phyloP scores from a whole-genome alignment of 371 early-diverging fungal genomes.

The Haplosporangium sp. region DNA sequence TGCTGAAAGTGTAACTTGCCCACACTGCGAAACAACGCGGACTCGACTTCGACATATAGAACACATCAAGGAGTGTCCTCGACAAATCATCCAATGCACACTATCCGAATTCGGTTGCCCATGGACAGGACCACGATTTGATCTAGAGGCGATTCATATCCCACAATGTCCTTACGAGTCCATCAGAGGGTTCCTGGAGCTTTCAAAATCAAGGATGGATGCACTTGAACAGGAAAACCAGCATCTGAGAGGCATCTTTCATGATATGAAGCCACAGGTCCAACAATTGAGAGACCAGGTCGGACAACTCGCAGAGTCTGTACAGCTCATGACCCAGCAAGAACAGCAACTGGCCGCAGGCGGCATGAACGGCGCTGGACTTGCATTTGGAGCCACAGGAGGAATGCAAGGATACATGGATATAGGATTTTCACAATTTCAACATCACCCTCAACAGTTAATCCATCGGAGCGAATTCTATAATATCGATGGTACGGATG shows the following conservation, averaged over 20 bases:
- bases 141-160: conserved; percentile 57
- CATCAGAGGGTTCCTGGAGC: conserved; percentile 64
- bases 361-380: conserved; percentile 5
- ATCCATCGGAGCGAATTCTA: conserved; percentile 20
- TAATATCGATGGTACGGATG: conserved; percentile 10
- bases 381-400: conserved; percentile 4
- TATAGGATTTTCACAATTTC: conserved; percentile 17
- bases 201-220: conserved; percentile 61
- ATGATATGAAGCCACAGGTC: conserved; percentile 60
- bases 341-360: conserved; percentile 29
- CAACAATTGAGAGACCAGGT: conserved; percentile 58
- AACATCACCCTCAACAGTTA: not conserved
- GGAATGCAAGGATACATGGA: conserved; percentile 33
- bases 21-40: conserved; percentile 65
- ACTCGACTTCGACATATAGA: conserved; percentile 61
- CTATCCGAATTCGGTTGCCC: conserved; percentile 69
- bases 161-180: conserved; percentile 69
- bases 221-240: conserved; percentile 60
- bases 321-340: conserved; percentile 39
- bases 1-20: conserved; percentile 67
- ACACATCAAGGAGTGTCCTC: conserved; percentile 67
- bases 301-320: conserved; percentile 54
- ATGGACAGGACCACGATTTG: conserved; percentile 68
- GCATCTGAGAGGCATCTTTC: conserved; percentile 58
- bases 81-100: conserved; percentile 61